Evolutionary conservation across 2,329 filamentous ascomycete genomes (phyloP).

Genomic region (Coniella vitis): DNA sequence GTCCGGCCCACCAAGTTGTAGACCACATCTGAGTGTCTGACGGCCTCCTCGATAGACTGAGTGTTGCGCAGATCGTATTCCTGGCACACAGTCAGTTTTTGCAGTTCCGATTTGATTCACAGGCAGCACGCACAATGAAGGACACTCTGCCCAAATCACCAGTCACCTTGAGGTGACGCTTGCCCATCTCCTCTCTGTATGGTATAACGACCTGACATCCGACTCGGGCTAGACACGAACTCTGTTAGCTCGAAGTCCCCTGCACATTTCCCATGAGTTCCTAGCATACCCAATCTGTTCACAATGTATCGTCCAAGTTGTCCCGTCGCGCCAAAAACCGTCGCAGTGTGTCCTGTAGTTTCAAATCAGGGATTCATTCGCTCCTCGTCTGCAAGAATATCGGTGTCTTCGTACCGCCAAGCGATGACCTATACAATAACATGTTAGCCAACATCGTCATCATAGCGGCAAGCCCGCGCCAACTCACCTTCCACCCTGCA

Average conservation of each 20-base stretch:
- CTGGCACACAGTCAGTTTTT: constrained; percentile 33
- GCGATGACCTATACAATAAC: constrained; percentile 57
- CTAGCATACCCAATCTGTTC: constrained; percentile 68
- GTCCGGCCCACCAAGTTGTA: constrained; percentile 93
- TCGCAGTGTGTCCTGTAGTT: constrained; percentile 77
- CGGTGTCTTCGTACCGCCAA: constrained; percentile 62
- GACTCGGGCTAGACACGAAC: constrained; percentile 60
- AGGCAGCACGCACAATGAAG: constrained; percentile 63
- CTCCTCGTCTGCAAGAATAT: not conserved
- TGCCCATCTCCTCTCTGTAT: constrained; percentile 94
- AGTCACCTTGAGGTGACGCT: constrained; percentile 92
- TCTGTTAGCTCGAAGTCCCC: constrained; percentile 19
- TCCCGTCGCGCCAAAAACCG: constrained; percentile 95
- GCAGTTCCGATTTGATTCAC: constrained; percentile 4
- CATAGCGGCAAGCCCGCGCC: constrained; percentile 22
- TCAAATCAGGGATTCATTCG: constrained; percentile 12
- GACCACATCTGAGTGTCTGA: constrained; percentile 93
- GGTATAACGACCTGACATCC: constrained; percentile 93
- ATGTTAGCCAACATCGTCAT: not conserved
- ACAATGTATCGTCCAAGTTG: constrained; percentile 96
- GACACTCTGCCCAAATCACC: constrained; percentile 86
- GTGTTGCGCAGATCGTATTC: constrained; percentile 96
- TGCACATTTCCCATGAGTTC: not conserved
- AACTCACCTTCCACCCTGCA: constrained; percentile 80
- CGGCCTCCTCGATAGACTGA: constrained; percentile 89